Base-by-base conservation (phyloP, 2,329 filamentous ascomycete species). In the Arthrobotrys entomopaga region DNA sequence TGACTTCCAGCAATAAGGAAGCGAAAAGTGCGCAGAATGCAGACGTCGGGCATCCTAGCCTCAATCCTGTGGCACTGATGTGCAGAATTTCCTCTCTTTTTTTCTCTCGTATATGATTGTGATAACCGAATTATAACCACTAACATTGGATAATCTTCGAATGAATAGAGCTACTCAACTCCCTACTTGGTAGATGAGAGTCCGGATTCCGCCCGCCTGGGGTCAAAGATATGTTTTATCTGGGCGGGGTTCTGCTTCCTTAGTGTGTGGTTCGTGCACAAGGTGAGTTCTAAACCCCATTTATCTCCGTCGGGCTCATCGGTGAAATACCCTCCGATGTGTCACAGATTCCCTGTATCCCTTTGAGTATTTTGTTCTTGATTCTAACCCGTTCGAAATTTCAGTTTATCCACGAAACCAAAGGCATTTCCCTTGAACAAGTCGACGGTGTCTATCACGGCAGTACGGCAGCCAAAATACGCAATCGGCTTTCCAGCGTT, bases 231-330 rank as follows among this genome's bases (percentile, higher is more conserved):
- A 46, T 93, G 93, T 84, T 93, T 92, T 81, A 85, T 93, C 46
- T 94, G 91, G 91, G 91, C 90, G 7, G 86, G 88, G 1, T 92
- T 91, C 78, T 93, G 90, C 81, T 85, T 91, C 58, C 78, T 90
- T 22, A 88, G 88, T 57, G 86, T 90, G 65, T 82, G 90, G 61
- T 93, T 92, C 80, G 90, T 92, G 46, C 92, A 86, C 77, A 34
- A 77, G 75, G 71, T 75, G 64, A 65, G n/a, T 50, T 16, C 20
- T 24, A 15, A 48, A 15, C 22, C 20, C 26, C 3, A 46, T n/a
- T 19, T 67, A 64, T 67, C 58, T 67, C 69, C 69, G 70, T 56
- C 20, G 49, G 22, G 8, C 20, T 8, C 13, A 19, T 66, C 69
- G 69, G 69, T 29, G 16, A 24, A 63, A 73, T 66, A 38, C 52